Conservation (phyloP, 352 stramenopile genomes). For the Globisporangium irregulare region DNA sequence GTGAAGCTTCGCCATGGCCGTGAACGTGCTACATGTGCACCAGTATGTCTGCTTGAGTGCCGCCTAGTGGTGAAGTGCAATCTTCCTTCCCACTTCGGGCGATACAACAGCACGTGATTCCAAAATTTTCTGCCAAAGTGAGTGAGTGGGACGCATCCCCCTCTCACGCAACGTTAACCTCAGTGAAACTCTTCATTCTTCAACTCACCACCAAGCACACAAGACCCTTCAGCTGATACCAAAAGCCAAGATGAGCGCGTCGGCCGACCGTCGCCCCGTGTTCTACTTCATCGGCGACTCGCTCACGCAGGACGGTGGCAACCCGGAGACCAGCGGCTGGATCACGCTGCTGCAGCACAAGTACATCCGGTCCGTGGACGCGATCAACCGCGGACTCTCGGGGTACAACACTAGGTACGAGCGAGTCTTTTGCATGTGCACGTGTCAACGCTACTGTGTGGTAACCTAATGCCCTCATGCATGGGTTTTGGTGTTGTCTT, state of each 20-base stretch:
- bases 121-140: background rate
- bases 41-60: too few relatives aligned
- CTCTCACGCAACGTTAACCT: background rate
- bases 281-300: slow-evolving; percentile 62
- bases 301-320: slow-evolving; percentile 50
- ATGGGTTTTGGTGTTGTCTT: background rate
- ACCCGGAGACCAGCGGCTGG: slow-evolving; percentile 42
- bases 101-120: background rate
- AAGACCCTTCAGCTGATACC: slow-evolving; percentile 1
- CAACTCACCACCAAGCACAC: background rate
- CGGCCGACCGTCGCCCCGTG: slow-evolving; percentile 18
- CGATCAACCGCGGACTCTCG: slow-evolving; percentile 52
- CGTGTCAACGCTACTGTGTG: background rate
- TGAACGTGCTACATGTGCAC: too few relatives aligned
- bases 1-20: background rate
- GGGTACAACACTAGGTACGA: slow-evolving; percentile 49
- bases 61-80: background rate
- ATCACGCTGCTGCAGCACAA: slow-evolving; percentile 40
- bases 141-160: background rate
- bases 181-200: background rate
- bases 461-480: background rate
- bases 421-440: background rate
- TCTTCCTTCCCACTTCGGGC: background rate
- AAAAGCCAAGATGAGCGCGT: background rate
- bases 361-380: slow-evolving; percentile 51